Percentiles rank a stretch among this genome's conserved stretches.
phyloP scores from a whole-genome alignment of 1,284 basidiomycete genomes.

The Malassezia restricta region DNA sequence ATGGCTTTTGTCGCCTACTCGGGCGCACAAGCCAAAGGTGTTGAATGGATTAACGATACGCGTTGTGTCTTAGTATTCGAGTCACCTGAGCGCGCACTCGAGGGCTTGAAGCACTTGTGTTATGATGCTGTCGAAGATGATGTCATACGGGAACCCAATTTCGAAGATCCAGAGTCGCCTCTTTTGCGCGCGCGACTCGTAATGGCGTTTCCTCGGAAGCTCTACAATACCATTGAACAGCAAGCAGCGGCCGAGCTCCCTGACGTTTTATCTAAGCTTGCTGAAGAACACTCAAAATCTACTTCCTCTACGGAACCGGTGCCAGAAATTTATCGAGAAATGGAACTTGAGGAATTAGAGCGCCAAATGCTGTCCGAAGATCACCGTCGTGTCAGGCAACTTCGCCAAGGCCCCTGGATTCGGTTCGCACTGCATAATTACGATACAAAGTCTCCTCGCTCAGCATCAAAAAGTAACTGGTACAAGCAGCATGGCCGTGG shows the following conservation, averaged over 20 bases:
- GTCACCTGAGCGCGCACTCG: constrained; percentile 1
- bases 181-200: constrained; percentile 26
- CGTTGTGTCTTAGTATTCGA: constrained; percentile 39
- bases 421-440: constrained; percentile 27
- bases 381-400: constrained; percentile 17
- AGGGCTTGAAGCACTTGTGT: constrained; percentile 3
- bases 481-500: constrained; percentile 37
- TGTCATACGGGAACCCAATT: neutral
- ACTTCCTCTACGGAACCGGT: constrained; percentile 20
- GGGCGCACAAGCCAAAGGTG: constrained; percentile 34
- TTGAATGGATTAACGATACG: constrained; percentile 44
- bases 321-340: constrained; percentile 40
- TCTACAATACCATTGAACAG: constrained; percentile 34
- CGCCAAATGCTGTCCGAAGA: constrained; percentile 6
- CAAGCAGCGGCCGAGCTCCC: constrained; percentile 18
- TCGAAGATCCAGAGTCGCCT: constrained; percentile 9
- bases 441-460: constrained; percentile 31
- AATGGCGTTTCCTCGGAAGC: constrained; percentile 22
- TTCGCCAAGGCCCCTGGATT: constrained; percentile 25
- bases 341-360: constrained; percentile 32
- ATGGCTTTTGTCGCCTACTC: constrained; percentile 39
- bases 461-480: constrained; percentile 30
- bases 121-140: neutral
- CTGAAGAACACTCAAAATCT: neutral
- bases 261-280: constrained; percentile 1